These are phyloP conservation scores for Physcomitrellopsis africana DNA, from an alignment of 225 moss, liverwort and hornwort genomes.

Conservation along the genomic window DNA sequence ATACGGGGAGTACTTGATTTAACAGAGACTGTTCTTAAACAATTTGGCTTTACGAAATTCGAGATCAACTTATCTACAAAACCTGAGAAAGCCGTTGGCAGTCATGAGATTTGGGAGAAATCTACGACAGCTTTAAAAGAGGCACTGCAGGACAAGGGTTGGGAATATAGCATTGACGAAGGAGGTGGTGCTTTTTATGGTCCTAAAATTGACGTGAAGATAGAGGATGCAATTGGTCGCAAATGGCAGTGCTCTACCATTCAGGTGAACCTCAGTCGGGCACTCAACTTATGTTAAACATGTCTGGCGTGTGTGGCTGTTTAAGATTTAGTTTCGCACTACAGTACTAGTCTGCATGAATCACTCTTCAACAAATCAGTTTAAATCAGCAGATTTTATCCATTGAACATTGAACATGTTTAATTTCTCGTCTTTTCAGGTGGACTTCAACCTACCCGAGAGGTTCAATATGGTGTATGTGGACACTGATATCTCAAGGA, in stretches of 20 bases:
- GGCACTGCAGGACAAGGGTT: conserved; percentile 87
- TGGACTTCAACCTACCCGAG: conserved; percentile 95
- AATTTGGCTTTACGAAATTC: conserved; percentile 90
- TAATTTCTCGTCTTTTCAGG: conserved; percentile 44
- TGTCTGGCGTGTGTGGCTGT: background rate
- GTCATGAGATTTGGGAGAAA: conserved; percentile 91
- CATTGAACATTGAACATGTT: background rate
- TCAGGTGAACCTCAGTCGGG: conserved; percentile 42
- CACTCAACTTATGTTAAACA: background rate
- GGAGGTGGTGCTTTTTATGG: conserved; percentile 99
- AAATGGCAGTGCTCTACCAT: conserved; percentile 99
- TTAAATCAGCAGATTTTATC: background rate
- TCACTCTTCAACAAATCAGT: background rate
- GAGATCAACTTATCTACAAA: conserved; percentile 95
- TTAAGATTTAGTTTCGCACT: background rate
- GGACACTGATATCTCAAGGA: conserved; percentile 71
- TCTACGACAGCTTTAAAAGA: conserved; percentile 83
- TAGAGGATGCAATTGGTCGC: conserved; percentile 96
- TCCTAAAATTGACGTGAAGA: conserved; percentile 97
- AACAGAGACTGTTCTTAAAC: conserved; percentile 83
- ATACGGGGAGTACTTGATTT: conserved; percentile 90
- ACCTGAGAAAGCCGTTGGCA: conserved; percentile 94
- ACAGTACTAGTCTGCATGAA: background rate
- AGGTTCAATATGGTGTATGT: conserved; percentile 89
- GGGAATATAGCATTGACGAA: conserved; percentile 94